These are phyloP conservation scores for Obba rivulosa DNA, from an alignment of 768 basidiomycete genomes.

Conservation along the genomic window DNA sequence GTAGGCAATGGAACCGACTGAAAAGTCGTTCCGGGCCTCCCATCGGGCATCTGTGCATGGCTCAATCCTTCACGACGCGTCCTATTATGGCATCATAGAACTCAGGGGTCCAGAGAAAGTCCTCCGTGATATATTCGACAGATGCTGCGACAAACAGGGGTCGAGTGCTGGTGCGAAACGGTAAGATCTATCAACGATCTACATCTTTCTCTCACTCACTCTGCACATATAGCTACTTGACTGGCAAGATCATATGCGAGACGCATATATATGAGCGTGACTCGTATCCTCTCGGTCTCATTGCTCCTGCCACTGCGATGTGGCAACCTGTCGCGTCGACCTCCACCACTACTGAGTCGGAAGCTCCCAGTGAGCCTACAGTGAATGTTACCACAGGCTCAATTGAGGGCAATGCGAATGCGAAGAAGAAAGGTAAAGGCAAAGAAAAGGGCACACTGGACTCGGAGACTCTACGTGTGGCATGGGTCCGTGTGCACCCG, in stretches of 20 bases:
- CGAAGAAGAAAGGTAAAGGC: conserved; percentile 28
- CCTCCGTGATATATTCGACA: conserved; percentile 45
- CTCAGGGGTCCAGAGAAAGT: conserved; percentile 57
- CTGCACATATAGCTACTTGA: conserved; percentile 44
- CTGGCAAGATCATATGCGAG: conserved; percentile 62
- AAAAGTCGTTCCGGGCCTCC: conserved; percentile 88
- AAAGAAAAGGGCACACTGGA: conserved; percentile 13
- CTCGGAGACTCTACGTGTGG: conserved; percentile 27
- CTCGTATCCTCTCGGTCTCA: conserved; percentile 62
- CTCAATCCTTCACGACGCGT: conserved; percentile 86
- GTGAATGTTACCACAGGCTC: too few species aligned
- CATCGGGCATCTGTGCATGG: conserved; percentile 84
- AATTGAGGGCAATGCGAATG: too few species aligned
- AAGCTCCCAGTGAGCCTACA: too few species aligned
- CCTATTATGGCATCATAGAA: conserved; percentile 76
- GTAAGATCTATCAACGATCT: conserved; percentile 29
- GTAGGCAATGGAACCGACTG: conserved; percentile 83
- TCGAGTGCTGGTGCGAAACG: conserved; percentile 54
- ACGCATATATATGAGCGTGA: conserved; percentile 60
- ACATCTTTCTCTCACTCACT: conserved; percentile 4
- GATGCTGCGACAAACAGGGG: conserved; percentile 62
- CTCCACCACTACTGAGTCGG: not conserved
- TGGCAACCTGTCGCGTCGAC: conserved; percentile 49
- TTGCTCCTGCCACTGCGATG: conserved; percentile 67
- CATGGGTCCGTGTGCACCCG: conserved; percentile 84